Evolutionary conservation across 106 monocot species (phyloP).

Genomic region (Phalaenopsis aphrodite): DNA sequence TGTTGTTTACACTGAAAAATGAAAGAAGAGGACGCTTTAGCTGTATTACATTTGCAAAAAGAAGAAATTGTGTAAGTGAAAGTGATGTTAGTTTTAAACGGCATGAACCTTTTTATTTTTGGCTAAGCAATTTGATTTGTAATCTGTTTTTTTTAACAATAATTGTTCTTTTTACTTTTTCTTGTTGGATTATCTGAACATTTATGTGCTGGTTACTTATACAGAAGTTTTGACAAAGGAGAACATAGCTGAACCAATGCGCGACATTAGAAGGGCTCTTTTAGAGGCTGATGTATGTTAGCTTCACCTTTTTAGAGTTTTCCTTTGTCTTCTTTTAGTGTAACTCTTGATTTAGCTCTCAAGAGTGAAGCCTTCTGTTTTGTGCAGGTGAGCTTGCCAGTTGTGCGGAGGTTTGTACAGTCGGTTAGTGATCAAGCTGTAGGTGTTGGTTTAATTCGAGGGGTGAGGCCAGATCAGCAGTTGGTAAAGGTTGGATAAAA

Average conservation of each 20-base stretch:
- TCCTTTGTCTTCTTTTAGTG: background rate
- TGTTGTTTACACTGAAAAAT: background rate
- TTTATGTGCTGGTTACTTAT: background rate
- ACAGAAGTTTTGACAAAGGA: constrained; percentile 91
- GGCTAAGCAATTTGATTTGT: background rate
- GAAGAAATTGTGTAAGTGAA: no score
- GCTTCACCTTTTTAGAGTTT: background rate
- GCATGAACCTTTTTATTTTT: background rate
- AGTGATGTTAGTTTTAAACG: no score
- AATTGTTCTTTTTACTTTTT: background rate
- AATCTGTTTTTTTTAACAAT: background rate
- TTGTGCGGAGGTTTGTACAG: constrained; percentile 83
- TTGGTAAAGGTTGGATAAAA: constrained; percentile 67
- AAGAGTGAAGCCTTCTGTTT: background rate
- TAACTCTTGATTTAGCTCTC: background rate
- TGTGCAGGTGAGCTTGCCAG: constrained; percentile 80
- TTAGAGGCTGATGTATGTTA: constrained; percentile 85
- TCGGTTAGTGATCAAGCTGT: constrained; percentile 75
- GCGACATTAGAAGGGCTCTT: constrained; percentile 91
- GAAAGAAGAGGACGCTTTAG: background rate
- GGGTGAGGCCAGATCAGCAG: constrained; percentile 92
- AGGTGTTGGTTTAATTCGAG: constrained; percentile 70
- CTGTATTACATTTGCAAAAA: background rate
- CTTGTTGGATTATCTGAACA: background rate
- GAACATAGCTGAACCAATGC: constrained; percentile 93